Base-by-base conservation (phyloP, 192 early-diverging fungal species). In the Spinellus fusiger region DNA sequence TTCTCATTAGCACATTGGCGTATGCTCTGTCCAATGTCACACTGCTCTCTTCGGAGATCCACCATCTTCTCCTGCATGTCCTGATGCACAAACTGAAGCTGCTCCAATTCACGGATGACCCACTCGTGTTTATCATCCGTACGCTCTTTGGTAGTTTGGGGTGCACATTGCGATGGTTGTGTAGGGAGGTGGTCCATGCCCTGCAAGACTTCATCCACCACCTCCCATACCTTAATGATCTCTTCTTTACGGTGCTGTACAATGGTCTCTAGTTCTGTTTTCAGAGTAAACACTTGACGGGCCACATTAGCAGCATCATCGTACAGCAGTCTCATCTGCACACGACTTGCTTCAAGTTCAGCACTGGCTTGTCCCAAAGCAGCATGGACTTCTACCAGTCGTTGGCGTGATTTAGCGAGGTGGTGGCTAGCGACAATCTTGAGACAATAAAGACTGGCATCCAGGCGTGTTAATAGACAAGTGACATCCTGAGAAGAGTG, bases 181-280 rank as follows among this genome's bases (percentile, higher is more conserved):
- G 58, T n/a, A 22, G 65, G 57, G 50, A 61, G 23, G 44, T 71
- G 16, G 27, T 58, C 50, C 1, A 59, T 51, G 29, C 64, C 59
- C 6, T 64, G 70, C n/a, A 59, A 69, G 2, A 81, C 79, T 34
- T 75, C 76, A 12, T 75, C 71, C 0, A 81, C 76, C 46, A 81
- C 74, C 44, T 81, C 76, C 79, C 79, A 78, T 0, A 81, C 74
- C 47, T 78, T 78, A 20, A 75, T 68, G 0, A 81, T 71, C 34
- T 81, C 79, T 25, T 70, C 73, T 54, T 78, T 78, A 22, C 76
- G 66, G 25, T 71, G 70, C 54, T 71, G 69, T 5, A 81, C 73
- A 46, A 81, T 54, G 1, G 64, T 75, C 49, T 78, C 76, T 1
- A 81, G 62, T 40, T 78, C 79, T 5, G 70, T 65, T 31, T 77